A percentile compares a stretch with the other conserved stretches of the same genome.
Conservation (phyloP, 768 basidiomycete species). For the Suillus variegatus region DNA sequence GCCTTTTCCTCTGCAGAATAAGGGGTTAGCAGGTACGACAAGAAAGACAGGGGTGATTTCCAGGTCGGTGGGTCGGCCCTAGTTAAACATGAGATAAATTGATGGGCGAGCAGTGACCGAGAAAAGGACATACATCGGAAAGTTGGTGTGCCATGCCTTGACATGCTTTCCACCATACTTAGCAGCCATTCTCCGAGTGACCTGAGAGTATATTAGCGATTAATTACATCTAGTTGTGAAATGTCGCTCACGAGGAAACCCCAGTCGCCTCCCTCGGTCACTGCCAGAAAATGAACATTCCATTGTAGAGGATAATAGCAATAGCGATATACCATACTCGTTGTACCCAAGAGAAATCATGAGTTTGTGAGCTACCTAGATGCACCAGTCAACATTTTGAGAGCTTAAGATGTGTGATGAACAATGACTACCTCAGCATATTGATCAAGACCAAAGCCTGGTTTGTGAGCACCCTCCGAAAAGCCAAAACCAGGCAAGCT, state of each 20-base stretch:
- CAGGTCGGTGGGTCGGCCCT: slow-evolving; percentile 28
- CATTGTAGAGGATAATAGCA: too few relatives aligned
- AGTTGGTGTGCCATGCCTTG: slow-evolving; percentile 56
- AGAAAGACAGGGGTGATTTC: slow-evolving; percentile 28
- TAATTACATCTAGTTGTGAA: neutral
- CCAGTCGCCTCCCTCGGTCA: slow-evolving; percentile 53
- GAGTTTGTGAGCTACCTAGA: slow-evolving; percentile 46
- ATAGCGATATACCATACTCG: neutral
- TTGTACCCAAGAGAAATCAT: slow-evolving; percentile 44
- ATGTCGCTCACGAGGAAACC: slow-evolving; percentile 34
- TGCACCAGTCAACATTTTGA: slow-evolving; percentile 10
- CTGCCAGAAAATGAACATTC: slow-evolving; percentile 23
- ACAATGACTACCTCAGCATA: slow-evolving; percentile 49
- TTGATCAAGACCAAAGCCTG: slow-evolving; percentile 48
- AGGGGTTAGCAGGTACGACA: slow-evolving; percentile 28
- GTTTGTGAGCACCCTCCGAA: slow-evolving; percentile 55
- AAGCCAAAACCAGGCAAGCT: slow-evolving; percentile 44
- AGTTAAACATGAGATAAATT: neutral
- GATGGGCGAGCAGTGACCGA: neutral
- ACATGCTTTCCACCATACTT: slow-evolving; percentile 40
- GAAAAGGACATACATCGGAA: slow-evolving; percentile 33
- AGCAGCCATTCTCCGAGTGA: slow-evolving; percentile 34
- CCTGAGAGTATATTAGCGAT: slow-evolving; percentile 22
- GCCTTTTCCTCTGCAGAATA: slow-evolving; percentile 30
- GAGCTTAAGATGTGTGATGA: neutral